phyloP scores from a whole-genome alignment of 257 asterid species.

The Knoxia roxburghii region DNA sequence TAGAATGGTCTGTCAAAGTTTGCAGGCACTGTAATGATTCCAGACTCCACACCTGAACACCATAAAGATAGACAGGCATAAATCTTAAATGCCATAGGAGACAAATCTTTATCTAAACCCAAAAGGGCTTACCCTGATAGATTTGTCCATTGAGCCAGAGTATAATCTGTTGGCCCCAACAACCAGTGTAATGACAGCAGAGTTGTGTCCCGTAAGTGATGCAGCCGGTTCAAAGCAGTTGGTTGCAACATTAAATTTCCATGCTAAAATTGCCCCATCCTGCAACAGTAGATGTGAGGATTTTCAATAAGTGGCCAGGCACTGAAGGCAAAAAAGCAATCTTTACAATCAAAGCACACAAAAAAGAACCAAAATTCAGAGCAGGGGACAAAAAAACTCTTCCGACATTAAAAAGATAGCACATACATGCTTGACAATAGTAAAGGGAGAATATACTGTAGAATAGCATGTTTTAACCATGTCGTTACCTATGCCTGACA shows the following conservation, averaged over 20 bases:
- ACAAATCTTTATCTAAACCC: neutral
- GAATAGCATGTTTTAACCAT: neutral
- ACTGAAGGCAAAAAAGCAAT: neutral
- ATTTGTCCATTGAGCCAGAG: constrained; percentile 93
- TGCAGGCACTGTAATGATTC: constrained; percentile 87
- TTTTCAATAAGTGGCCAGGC: neutral
- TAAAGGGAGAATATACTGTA: neutral
- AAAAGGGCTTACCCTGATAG: constrained; percentile 54
- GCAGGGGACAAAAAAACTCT: neutral
- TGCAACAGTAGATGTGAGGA: constrained; percentile 23
- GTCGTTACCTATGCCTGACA: too few relatives aligned
- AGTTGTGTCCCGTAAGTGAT: constrained; percentile 74
- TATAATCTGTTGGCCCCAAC: constrained; percentile 79
- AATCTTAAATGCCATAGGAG: neutral
- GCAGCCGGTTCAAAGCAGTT: constrained; percentile 88
- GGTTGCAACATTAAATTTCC: constrained; percentile 76
- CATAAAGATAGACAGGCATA: constrained; percentile 2
- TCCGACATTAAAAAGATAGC: neutral
- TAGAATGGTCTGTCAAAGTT: constrained; percentile 65
- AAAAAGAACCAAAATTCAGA: neutral
- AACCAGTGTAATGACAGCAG: constrained; percentile 81
- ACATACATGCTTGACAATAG: neutral
- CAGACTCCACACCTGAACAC: constrained; percentile 84
- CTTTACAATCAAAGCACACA: neutral
- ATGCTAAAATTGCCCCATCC: constrained; percentile 82